These are phyloP conservation scores for Aspergillus nanangensis DNA, from an alignment of 495 filamentous ascomycete species.

Conservation along the genomic window DNA sequence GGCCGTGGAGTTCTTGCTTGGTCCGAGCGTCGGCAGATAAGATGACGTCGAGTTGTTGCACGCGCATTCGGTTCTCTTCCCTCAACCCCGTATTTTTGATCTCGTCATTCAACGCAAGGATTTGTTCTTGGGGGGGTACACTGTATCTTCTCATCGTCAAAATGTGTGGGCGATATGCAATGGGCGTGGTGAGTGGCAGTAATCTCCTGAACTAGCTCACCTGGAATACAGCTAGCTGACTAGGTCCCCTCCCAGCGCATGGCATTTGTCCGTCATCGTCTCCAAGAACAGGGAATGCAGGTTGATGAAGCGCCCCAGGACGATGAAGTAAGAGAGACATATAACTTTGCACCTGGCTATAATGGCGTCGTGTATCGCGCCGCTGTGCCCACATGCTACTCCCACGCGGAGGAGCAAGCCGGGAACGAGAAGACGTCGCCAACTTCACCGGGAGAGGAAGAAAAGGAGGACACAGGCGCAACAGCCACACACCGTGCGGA, in stretches of 20 bases:
- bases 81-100: too few relatives aligned
- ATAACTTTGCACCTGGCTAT: conserved; percentile 90
- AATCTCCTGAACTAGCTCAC: neutral
- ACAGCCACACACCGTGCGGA: too few relatives aligned
- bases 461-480: conserved; percentile 8
- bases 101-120: too few relatives aligned
- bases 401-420: conserved; percentile 7
- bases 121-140: too few relatives aligned
- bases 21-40: too few relatives aligned
- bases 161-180: conserved; percentile 87
- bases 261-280: conserved; percentile 63
- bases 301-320: conserved; percentile 76
- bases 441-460: conserved; percentile 6
- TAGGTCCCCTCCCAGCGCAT: conserved; percentile 39
- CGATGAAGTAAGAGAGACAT: conserved; percentile 68
- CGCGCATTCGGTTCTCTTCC: too few relatives aligned
- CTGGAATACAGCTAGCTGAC: neutral
- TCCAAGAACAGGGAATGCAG: conserved; percentile 70
- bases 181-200: conserved; percentile 57
- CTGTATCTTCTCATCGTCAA: too few relatives aligned
- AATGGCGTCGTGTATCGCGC: conserved; percentile 85
- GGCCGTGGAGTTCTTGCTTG: too few relatives aligned
- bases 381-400: conserved; percentile 37
- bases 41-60: too few relatives aligned
- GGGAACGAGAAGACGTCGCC: neutral